Percentiles rank a stretch among this genome's conserved stretches.
Conservation (phyloP, 495 filamentous ascomycete species). For the Neurospora sublineolata region DNA sequence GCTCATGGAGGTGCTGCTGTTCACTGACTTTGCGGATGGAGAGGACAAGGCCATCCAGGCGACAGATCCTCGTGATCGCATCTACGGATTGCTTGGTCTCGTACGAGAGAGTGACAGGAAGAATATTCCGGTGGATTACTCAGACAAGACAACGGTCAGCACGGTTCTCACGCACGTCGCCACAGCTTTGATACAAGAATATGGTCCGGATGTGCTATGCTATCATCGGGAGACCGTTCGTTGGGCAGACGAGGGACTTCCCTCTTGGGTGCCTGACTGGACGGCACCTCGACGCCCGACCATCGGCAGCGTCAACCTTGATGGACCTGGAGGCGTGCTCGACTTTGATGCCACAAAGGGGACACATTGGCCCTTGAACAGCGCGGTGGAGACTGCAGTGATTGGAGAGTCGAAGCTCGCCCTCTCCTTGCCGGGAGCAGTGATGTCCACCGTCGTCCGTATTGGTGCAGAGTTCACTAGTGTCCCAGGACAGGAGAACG, state of each 20-base stretch:
- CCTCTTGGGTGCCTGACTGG: slow-evolving; percentile 10
- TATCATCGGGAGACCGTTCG: neutral
- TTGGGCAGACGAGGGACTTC: neutral
- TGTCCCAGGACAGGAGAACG: neutral
- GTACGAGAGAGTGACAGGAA: slow-evolving; percentile 2
- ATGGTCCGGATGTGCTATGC: slow-evolving; percentile 3
- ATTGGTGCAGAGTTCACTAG: neutral
- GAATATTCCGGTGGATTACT: slow-evolving; percentile 11
- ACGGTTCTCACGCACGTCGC: slow-evolving; percentile 50
- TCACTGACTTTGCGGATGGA: neutral
- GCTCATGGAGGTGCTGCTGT: slow-evolving; percentile 2
- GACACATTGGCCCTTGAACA: neutral
- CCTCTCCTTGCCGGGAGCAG: neutral
- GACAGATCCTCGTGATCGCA: slow-evolving; percentile 9
- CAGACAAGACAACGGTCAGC: slow-evolving; percentile 7
- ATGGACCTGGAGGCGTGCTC: neutral
- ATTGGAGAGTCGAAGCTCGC: neutral
- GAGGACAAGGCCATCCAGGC: slow-evolving; percentile 4
- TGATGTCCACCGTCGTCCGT: neutral
- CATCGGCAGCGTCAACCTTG: neutral
- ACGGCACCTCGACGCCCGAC: neutral
- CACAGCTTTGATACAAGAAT: slow-evolving; percentile 24
- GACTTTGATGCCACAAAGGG: neutral
- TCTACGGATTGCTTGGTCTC: slow-evolving; percentile 15
- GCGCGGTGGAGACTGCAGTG: neutral